Evolutionary conservation across 2,329 filamentous ascomycete genomes (phyloP).

Genomic region (Sphaerulina populicola): DNA sequence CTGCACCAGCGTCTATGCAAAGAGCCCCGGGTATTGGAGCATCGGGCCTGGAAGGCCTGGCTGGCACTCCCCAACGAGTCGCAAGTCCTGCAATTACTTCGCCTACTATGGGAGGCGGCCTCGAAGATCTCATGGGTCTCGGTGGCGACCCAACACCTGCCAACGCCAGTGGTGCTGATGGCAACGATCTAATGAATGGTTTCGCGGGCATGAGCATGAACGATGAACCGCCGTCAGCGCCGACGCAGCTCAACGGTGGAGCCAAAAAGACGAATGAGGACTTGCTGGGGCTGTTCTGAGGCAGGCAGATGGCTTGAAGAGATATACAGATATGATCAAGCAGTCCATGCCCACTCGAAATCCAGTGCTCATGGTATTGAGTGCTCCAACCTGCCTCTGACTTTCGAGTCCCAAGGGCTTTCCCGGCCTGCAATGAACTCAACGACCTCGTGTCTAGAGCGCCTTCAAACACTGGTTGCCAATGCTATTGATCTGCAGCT

Average conservation of each 20-base stretch:
- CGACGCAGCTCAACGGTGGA: conserved; percentile 47
- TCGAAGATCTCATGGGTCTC: conserved; percentile 74
- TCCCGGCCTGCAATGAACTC: background rate
- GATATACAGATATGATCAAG: background rate
- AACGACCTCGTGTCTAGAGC: background rate
- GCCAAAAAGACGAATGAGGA: conserved; percentile 46
- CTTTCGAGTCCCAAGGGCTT: background rate
- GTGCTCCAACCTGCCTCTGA: background rate
- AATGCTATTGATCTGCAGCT: background rate
- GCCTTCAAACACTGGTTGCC: background rate
- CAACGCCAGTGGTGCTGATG: conserved; percentile 24
- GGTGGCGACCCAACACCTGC: conserved; percentile 38
- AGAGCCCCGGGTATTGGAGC: conserved; percentile 47
- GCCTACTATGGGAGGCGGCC: conserved; percentile 47
- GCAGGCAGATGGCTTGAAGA: background rate
- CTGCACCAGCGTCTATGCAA: conserved; percentile 79
- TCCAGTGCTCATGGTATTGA: background rate
- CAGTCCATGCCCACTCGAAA: background rate
- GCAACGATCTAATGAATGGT: conserved; percentile 63
- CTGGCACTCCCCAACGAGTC: conserved; percentile 60
- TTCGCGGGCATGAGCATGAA: conserved; percentile 75
- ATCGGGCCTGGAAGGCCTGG: conserved; percentile 47
- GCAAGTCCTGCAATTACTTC: conserved; percentile 51
- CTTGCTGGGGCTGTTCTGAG: conserved; percentile 47
- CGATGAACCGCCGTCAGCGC: conserved; percentile 57